Base-by-base conservation (phyloP, 257 asterid genomes). In the Verbena officinalis region DNA sequence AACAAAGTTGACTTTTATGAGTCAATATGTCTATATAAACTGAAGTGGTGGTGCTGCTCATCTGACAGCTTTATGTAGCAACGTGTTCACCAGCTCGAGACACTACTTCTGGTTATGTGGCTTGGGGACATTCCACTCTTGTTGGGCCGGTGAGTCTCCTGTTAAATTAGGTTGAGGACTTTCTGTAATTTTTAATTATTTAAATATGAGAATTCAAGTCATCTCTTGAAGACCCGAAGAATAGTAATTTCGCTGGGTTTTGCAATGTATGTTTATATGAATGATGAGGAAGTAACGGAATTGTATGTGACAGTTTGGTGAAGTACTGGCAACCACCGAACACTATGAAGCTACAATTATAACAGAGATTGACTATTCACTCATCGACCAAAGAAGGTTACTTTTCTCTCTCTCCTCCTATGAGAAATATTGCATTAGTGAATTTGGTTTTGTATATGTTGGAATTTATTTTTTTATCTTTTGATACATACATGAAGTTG, bases 71-170 rank as follows among this genome's bases (percentile, higher is more conserved):
- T 68, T 88, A 84, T 55, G 96, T 86, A 46, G 98, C 95, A 62
- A 84, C 98, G 20, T 91, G 98, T 77, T 86, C 95, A 56, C 98
- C 95, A 27, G 95, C 98, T 33, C 77, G 96, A 80, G 98, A 86
- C 71, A 8, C 59, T 73, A 72, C 74, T 55, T 78, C 96, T 21
- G 78, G 81, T 70, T 89, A 91, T 77, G 95, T 91, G 61, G 95
- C 95, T 55, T 89, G 95, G 96, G 96, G 96, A 33, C 98, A 91
- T 77, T 91, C 95, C 50, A 88, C 98, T 63, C 95, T 88, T 50
- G 95, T 91, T 67, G 96, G 95, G 44, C 95, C 96, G 54, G 96
- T 89, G 69, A 83, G 97, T 82, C 19, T 48, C 17, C 21, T 13
- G 67, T 64, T 44, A 62, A n/a, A n/a, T 48, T 56, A 14, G 20